Conservation (phyloP, 2,329 filamentous ascomycete species). For the Alternaria atra region DNA sequence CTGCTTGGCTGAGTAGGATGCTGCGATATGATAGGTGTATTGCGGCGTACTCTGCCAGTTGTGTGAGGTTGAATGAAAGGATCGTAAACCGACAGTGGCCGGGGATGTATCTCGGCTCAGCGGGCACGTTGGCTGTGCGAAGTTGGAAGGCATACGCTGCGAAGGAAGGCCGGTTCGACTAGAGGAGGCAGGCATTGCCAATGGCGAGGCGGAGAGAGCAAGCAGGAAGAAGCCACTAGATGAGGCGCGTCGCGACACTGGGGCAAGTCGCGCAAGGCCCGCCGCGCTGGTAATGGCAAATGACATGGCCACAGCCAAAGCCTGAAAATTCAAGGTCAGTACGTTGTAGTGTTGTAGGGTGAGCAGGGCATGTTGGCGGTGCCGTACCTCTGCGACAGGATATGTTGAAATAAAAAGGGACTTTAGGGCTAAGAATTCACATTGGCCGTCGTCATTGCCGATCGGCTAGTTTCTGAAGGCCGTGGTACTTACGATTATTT, state of each 20-base stretch:
- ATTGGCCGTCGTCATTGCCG: conserved; percentile 44
- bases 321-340: conserved; percentile 38
- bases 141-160: conserved; percentile 23
- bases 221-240: conserved; percentile 43
- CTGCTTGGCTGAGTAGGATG: conserved; percentile 54
- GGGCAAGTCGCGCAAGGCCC: conserved; percentile 30
- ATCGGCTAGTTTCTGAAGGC: conserved; percentile 36
- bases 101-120: conserved; percentile 41
- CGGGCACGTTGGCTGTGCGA: conserved; percentile 41
- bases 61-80: conserved; percentile 44
- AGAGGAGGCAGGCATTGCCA: conserved; percentile 35
- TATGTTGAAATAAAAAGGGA: conserved; percentile 33
- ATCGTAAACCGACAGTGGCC: conserved; percentile 38
- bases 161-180: conserved; percentile 27
- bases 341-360: conserved; percentile 11
- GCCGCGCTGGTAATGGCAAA: conserved; percentile 44
- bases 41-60: conserved; percentile 37
- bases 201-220: conserved; percentile 41
- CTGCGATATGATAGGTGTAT: conserved; percentile 52
- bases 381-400: conserved; percentile 36
- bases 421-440: conserved; percentile 41
- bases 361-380: conserved; percentile 27
- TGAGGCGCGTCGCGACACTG: conserved; percentile 33
- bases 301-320: conserved; percentile 51
- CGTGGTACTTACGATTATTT: conserved; percentile 34